A percentile compares a stretch with the other conserved stretches of the same genome.
phyloP scores from a whole-genome alignment of 148 eudicot genomes.

The Linanthus parryae region DNA sequence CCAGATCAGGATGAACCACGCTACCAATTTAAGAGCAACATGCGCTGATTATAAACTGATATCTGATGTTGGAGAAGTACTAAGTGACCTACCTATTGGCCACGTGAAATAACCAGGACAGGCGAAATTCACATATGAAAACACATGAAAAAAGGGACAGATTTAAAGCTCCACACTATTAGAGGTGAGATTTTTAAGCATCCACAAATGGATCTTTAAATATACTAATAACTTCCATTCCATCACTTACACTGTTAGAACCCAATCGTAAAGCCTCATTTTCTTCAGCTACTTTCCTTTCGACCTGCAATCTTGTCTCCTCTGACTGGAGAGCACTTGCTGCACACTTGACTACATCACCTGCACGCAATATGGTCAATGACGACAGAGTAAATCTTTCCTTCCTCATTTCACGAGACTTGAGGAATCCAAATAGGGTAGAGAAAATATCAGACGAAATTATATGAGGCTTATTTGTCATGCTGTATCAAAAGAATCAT shows the following conservation, averaged over 20 bases:
- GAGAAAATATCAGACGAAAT: not conserved
- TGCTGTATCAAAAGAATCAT: not conserved
- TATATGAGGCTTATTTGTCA: not conserved
- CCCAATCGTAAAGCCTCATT: constrained; percentile 36
- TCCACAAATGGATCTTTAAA: constrained; percentile 12
- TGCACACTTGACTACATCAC: constrained; percentile 45
- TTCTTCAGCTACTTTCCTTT: constrained; percentile 45
- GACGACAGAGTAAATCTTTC: no score
- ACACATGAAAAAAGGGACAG: not conserved
- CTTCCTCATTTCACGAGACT: no score
- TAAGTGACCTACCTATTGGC: no score
- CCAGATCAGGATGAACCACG: no score
- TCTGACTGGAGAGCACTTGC: constrained; percentile 72
- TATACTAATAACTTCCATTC: not conserved
- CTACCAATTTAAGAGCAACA: no score
- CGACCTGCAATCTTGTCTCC: constrained; percentile 46
- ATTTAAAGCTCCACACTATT: not conserved
- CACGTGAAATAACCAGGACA: no score
- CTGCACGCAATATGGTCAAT: constrained; percentile 27
- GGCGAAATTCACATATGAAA: no score
- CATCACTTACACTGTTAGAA: constrained; percentile 39
- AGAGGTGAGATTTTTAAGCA: not conserved
- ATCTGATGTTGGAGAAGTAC: no score
- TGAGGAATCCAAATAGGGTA: no score
- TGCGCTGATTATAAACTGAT: no score